Evolutionary conservation across 2,329 filamentous ascomycete genomes (phyloP), one percentile per base, ranked within the genome.

Genomic region (Fusarium lateritium): DNA sequence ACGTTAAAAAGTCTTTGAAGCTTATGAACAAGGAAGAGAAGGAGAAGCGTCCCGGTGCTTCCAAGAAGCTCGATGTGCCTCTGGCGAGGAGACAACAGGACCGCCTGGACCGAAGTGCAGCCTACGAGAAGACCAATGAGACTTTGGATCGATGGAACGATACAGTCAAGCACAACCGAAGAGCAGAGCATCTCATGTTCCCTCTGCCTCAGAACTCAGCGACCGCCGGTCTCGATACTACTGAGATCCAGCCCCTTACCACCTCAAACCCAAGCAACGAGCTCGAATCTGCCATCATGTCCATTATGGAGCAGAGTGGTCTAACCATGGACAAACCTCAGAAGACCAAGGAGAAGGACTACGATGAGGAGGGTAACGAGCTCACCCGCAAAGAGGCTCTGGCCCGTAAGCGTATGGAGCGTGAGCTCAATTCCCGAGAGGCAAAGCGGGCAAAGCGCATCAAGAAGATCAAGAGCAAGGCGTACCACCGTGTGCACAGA

Each of bases 381-480:
- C 80, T 95, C 53, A 92, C 91, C 2, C 84, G 91, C 47, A 91
- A 89, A 75, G 91, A 91, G 47, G 86, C 93, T 24, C 86, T 91
- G 57, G 89, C 91, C 47, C 89, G 94, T 75, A 86, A 95, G 58
- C 90, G 96, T 14, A 90, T 90, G 78, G 90, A 93, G 67, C 87
- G 96, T 71, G 95, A 98, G 74, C 82, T 97, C 9, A 86, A 95
- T 69, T 97, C 97, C 73, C 88, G 94, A 13, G 95, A 98, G 80
- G 92, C 97, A 75, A 91, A 94, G 43, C 91, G 94, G 58, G 89
- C 94, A 9, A 97, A 94, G 81, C 91, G 96, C 24, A 94, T 99
- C 81, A 97, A 98, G 83, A 98, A 98, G 84, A 99, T 99, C 83
- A 99, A 99, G 85, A 97, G 93, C 78, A 99, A 98, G 79, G 89